phyloP scores from a whole-genome alignment of 2,329 filamentous ascomycete genomes.

The Chaetomiaceae sp. region DNA sequence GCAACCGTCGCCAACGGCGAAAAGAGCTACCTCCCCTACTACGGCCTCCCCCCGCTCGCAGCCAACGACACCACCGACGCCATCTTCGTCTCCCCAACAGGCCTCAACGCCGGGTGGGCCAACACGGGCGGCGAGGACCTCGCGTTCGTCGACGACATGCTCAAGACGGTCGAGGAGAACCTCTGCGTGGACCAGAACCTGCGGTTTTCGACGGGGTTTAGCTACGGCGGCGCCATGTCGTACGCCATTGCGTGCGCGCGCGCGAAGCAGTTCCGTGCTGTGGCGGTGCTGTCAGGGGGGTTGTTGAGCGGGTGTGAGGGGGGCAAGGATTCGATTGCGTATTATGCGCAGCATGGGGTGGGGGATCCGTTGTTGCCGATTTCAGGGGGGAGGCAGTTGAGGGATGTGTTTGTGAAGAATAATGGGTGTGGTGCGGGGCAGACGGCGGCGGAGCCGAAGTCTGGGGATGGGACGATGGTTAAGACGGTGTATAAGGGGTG shows the following conservation, averaged over 20 bases:
- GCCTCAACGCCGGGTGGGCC: slow-evolving; percentile 38
- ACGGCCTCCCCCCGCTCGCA: slow-evolving; percentile 36
- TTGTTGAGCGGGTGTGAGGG: slow-evolving; percentile 14
- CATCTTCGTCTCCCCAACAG: slow-evolving; percentile 42
- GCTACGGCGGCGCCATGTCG: slow-evolving; percentile 41
- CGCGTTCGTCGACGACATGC: slow-evolving; percentile 36
- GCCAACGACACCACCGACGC: slow-evolving; percentile 33
- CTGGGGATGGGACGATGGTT: not conserved
- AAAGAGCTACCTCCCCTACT: slow-evolving; percentile 33
- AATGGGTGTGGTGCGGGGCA: slow-evolving; percentile 16
- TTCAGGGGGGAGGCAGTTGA: slow-evolving; percentile 15
- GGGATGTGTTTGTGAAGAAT: slow-evolving; percentile 18
- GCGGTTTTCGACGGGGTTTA: slow-evolving; percentile 42
- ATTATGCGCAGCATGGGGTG: slow-evolving; percentile 20
- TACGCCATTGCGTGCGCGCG: slow-evolving; percentile 39
- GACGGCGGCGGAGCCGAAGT: not conserved
- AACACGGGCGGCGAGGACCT: slow-evolving; percentile 40
- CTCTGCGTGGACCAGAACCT: slow-evolving; percentile 40
- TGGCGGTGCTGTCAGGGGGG: slow-evolving; percentile 25
- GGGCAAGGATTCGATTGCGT: slow-evolving; percentile 18
- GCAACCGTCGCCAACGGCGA: slow-evolving; percentile 32
- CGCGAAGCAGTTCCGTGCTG: slow-evolving; percentile 35
- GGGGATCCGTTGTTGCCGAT: slow-evolving; percentile 16
- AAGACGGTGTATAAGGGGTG: slow-evolving; percentile 2
- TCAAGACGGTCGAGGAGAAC: slow-evolving; percentile 34